These are phyloP conservation scores for Mortierella claussenii DNA, from an alignment of 192 early-diverging fungal genomes.

Conservation along the genomic window DNA sequence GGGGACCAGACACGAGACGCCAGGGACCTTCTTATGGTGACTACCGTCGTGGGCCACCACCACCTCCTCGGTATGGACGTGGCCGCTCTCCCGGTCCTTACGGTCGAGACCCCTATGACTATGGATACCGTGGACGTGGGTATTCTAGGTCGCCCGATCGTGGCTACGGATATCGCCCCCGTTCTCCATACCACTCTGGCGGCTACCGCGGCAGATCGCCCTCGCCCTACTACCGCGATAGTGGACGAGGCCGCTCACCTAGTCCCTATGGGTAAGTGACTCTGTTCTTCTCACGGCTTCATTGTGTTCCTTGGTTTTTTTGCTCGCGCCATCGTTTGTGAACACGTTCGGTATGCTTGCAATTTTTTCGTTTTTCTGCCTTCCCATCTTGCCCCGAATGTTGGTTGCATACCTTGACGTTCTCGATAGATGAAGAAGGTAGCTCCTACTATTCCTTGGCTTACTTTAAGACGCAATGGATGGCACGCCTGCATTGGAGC, in stretches of 20 bases:
- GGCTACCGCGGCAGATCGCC: conserved; percentile 50
- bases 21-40: conserved; percentile 37
- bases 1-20: conserved; percentile 28
- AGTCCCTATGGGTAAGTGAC: conserved; percentile 54
- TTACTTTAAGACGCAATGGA: not conserved
- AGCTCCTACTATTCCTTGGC: not conserved
- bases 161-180: conserved; percentile 49
- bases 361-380: not conserved
- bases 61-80: conserved; percentile 48
- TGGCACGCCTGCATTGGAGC: not conserved
- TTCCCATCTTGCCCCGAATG: not conserved
- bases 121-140: conserved; percentile 51
- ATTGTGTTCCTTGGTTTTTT: not conserved
- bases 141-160: conserved; percentile 58
- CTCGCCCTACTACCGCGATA: conserved; percentile 43
- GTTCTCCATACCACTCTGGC: conserved; percentile 46
- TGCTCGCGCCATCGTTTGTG: too few species aligned
- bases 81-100: conserved; percentile 51
- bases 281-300: not conserved
- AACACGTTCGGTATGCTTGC: too few species aligned
- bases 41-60: conserved; percentile 53
- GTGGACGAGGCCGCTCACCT: conserved; percentile 48
- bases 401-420: too few species aligned
- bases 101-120: conserved; percentile 50
- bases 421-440: not conserved